These are phyloP conservation scores for Penicillium roqueforti DNA, from an alignment of 495 filamentous ascomycete genomes.

Conservation along the genomic window DNA sequence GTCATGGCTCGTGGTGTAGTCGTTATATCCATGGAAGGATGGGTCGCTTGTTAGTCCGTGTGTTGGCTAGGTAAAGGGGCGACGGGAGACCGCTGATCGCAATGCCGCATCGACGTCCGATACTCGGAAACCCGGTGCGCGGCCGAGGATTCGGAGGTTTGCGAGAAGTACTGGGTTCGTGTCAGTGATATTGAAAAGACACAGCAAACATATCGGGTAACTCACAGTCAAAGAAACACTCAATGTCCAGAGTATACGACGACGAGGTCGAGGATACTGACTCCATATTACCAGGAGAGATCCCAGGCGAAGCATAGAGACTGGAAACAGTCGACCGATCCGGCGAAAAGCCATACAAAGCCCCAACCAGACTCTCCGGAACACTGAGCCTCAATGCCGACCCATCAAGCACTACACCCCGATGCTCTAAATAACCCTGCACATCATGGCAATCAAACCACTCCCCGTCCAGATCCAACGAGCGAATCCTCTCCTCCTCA, in stretches of 20 bases:
- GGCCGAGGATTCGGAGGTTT: constrained; percentile 25
- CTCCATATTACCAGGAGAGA: neutral
- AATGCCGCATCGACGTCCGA: constrained; percentile 27
- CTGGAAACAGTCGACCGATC: constrained; percentile 11
- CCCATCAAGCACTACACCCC: constrained; percentile 16
- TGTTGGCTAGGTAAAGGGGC: neutral
- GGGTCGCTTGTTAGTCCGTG: neutral
- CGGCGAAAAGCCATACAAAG: constrained; percentile 17
- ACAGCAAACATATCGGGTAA: neutral
- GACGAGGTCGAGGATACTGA: constrained; percentile 2
- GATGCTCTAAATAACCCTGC: constrained; percentile 24
- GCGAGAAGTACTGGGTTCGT: constrained; percentile 15
- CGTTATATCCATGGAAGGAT: neutral
- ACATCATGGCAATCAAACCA: constrained; percentile 33
- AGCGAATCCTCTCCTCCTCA: constrained; percentile 12
- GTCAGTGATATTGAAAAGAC: constrained; percentile 1
- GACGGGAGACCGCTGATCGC: constrained; percentile 17
- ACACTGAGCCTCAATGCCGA: constrained; percentile 22
- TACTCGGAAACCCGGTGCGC: constrained; percentile 26
- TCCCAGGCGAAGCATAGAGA: constrained; percentile 10
- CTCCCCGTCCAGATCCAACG: constrained; percentile 25
- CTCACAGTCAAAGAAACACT: constrained; percentile 30
- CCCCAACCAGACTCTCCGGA: constrained; percentile 11
- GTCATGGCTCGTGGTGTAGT: neutral
- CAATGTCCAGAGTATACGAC: constrained; percentile 22